Base-by-base conservation (phyloP, 345 rosid species). In the Boechera divaricarpa region DNA sequence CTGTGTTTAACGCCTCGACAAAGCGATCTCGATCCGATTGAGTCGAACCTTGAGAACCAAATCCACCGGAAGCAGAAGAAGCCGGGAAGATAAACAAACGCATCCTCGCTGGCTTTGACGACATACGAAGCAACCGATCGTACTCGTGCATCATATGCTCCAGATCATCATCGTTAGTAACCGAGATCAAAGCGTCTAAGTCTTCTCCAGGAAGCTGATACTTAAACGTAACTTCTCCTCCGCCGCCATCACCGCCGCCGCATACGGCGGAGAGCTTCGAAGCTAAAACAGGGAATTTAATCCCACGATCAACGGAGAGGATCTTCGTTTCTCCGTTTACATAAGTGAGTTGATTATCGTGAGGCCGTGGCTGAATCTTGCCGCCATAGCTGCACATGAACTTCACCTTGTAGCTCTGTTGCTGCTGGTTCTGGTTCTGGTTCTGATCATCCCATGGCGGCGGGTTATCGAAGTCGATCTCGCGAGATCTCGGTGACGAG, bases 121-220 rank as follows among this genome's bases (percentile, higher is more conserved):
- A 80, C 59, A 82, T 79, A 13, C 95, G 95, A 55, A 16, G 83
- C 32, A 90, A 83, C 0, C 99, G 95, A 58, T 94, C 99, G 70
- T 94, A 87, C 81, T 94, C 99, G 35, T 86, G 89, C 98, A 92
- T 92, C 95, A 94, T 82, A 80, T 92, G 97, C 41, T 90, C 97
- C 9, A 94, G 92, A 85, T 92, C 98, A 13, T 94, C 98, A 18
- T 94, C 98, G 78, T 89, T 90, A 2, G 98, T 87, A 33, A 94
- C 99, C 0, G 99, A 94, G 70, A 94, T 94, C 80, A 94, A 76
- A 28, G 99, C 97, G 73, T 94, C 99, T 45, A 94, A 91, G 32
- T 94, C 98, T 74, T 94, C 98, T 0, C 97, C 97, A 0, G 97
- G 95, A 5, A 94, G 90, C 87, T 94, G 99, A 74, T 94, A 94